Evolutionary conservation across 2,329 filamentous ascomycete species (phyloP).

Genomic region (Scedosporium aurantiacum): DNA sequence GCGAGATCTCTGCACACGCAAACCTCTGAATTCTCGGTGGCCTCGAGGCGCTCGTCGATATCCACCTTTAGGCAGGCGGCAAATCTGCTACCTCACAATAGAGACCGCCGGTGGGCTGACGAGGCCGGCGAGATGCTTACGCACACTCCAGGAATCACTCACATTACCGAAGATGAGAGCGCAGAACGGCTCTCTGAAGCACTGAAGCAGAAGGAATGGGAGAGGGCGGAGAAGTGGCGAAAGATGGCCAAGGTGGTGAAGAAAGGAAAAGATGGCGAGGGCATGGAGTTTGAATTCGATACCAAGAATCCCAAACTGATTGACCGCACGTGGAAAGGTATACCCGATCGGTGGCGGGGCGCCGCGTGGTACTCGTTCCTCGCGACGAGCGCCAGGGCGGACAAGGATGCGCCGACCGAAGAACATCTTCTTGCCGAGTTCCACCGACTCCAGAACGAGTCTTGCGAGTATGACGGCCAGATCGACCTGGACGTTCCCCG

Average conservation of each 20-base stretch:
- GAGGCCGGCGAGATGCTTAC: slow-evolving; percentile 59
- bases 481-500: slow-evolving; percentile 95
- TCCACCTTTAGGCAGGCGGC: slow-evolving; percentile 45
- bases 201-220: slow-evolving; percentile 51
- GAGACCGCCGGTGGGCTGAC: slow-evolving; percentile 49
- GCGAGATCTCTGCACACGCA: slow-evolving; percentile 49
- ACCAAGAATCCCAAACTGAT: slow-evolving; percentile 72
- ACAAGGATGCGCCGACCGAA: slow-evolving; percentile 49
- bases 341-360: slow-evolving; percentile 88
- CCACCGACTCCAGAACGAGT: slow-evolving; percentile 58
- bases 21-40: slow-evolving; percentile 37
- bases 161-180: slow-evolving; percentile 44
- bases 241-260: slow-evolving; percentile 51
- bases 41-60: slow-evolving; percentile 41
- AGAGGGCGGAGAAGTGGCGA: slow-evolving; percentile 55
- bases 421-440: slow-evolving; percentile 63
- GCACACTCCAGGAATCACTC: slow-evolving; percentile 43
- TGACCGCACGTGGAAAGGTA: slow-evolving; percentile 92
- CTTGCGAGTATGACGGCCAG: slow-evolving; percentile 84
- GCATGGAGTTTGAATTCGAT: slow-evolving; percentile 69
- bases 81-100: slow-evolving; percentile 50
- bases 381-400: slow-evolving; percentile 58
- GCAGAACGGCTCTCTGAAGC: slow-evolving; percentile 40
- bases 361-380: slow-evolving; percentile 95
- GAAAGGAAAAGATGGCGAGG: slow-evolving; percentile 39